These are phyloP conservation scores for Aegilops sharonensis DNA, from an alignment of 176 grass and related monocot species.

Conservation along the genomic window DNA sequence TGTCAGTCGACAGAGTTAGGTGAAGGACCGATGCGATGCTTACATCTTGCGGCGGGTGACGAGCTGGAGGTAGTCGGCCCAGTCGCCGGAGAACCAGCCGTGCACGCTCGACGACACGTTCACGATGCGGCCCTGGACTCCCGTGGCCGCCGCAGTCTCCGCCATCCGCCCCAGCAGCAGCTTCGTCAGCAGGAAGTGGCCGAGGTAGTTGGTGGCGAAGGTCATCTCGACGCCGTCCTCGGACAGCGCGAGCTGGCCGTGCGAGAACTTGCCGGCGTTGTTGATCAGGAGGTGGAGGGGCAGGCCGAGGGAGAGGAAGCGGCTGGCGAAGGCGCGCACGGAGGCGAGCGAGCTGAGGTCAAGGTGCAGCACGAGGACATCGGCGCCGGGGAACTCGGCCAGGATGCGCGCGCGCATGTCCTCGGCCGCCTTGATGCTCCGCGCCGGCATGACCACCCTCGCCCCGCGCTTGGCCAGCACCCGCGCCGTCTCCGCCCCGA, in stretches of 20 bases:
- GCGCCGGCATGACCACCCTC: slow-evolving; percentile 68
- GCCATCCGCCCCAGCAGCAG: slow-evolving; percentile 60
- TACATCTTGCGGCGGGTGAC: slow-evolving; percentile 81
- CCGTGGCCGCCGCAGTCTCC: slow-evolving; percentile 61
- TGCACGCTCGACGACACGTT: slow-evolving; percentile 97
- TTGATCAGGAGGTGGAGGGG: slow-evolving; percentile 95
- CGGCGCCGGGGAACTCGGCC: slow-evolving; percentile 49
- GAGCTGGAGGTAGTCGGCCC: slow-evolving; percentile 68
- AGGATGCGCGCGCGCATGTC: slow-evolving; percentile 58
- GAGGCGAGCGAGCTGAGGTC: slow-evolving; percentile 92
- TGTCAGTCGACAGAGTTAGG: background rate
- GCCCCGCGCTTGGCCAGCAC: slow-evolving; percentile 87
- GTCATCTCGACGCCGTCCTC: slow-evolving; percentile 99
- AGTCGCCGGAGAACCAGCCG: slow-evolving; percentile 92
- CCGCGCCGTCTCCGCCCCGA: slow-evolving; percentile 85
- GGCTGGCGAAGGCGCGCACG: slow-evolving; percentile 59
- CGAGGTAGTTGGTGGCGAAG: slow-evolving; percentile 97
- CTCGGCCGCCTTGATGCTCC: slow-evolving; percentile 80
- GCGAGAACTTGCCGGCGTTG: slow-evolving; percentile 98
- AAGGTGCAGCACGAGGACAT: slow-evolving; percentile 71
- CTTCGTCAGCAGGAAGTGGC: slow-evolving; percentile 85
- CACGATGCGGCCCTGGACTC: slow-evolving; percentile 74
- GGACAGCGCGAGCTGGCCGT: slow-evolving; percentile 72
- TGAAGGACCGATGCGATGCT: background rate
- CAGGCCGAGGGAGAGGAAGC: slow-evolving; percentile 63